phyloP scores from a whole-genome alignment of 1,284 basidiomycete genomes.

The Hypsizygus ulmarius region DNA sequence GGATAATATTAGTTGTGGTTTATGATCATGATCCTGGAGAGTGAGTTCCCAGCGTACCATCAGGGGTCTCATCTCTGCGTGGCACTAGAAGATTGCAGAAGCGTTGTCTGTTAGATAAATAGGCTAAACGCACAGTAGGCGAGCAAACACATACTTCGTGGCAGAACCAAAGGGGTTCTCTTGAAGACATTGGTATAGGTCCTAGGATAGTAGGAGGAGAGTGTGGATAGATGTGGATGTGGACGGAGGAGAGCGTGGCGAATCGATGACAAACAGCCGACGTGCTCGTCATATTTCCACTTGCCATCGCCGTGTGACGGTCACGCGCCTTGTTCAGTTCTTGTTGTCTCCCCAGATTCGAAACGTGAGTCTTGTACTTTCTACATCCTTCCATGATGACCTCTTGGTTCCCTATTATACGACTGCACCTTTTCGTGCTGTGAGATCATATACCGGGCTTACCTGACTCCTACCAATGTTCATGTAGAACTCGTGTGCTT shows the following conservation, averaged over 20 bases:
- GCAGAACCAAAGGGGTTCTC: conserved; percentile 76
- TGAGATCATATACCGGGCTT: conserved; percentile 45
- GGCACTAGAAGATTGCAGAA: conserved; percentile 48
- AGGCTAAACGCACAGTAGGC: conserved; percentile 4
- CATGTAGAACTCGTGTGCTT: too few relatives aligned
- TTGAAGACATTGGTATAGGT: conserved; percentile 50
- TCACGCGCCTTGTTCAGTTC: conserved; percentile 3
- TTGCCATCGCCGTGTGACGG: conserved; percentile 4
- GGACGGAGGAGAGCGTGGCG: background rate
- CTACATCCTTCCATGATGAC: conserved; percentile 33
- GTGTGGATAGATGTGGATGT: background rate
- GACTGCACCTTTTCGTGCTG: conserved; percentile 27
- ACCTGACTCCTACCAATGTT: conserved; percentile 28
- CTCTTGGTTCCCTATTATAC: conserved; percentile 56
- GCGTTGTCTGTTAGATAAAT: conserved; percentile 12
- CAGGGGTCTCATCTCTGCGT: conserved; percentile 74
- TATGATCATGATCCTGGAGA: conserved; percentile 9
- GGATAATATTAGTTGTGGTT: conserved; percentile 11
- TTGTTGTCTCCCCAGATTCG: background rate
- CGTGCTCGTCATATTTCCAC: conserved; percentile 6
- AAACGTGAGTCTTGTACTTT: conserved; percentile 15
- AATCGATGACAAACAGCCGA: conserved; percentile 14
- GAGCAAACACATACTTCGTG: conserved; percentile 55
- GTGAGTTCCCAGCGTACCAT: conserved; percentile 51
- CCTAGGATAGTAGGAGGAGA: conserved; percentile 4